phyloP scores from a whole-genome alignment of 2,329 filamentous ascomycete genomes.

The Neurospora sp. region DNA sequence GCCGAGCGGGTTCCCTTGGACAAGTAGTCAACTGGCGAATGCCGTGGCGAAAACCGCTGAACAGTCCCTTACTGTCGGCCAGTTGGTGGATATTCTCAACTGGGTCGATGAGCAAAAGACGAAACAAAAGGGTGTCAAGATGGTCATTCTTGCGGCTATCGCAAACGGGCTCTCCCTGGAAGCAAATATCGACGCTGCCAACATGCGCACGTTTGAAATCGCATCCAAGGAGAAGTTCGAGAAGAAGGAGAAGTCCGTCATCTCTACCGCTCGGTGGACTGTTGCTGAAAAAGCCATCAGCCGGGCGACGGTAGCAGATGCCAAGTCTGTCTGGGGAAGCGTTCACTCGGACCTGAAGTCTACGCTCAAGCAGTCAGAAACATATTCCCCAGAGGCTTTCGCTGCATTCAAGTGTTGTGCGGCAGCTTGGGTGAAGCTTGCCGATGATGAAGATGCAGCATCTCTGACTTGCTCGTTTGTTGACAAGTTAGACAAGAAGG shows the following conservation, averaged over 20 bases:
- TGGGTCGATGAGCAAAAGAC: conserved; percentile 28
- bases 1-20: conserved; percentile 18
- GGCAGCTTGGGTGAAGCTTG: conserved; percentile 20
- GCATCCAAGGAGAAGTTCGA: conserved; percentile 10
- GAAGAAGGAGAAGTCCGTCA: conserved; percentile 10
- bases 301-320: conserved; percentile 19
- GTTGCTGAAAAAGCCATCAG: conserved; percentile 20
- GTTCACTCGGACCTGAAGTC: conserved; percentile 9
- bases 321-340: conserved; percentile 17
- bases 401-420: conserved; percentile 24
- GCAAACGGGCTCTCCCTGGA: conserved; percentile 32
- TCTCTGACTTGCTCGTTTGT: conserved; percentile 19
- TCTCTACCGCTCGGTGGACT: conserved; percentile 14
- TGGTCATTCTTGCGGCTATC: conserved; percentile 34
- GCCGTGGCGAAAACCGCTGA: conserved; percentile 26
- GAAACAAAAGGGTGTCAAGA: conserved; percentile 19
- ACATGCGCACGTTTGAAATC: conserved; percentile 19
- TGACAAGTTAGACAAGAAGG: conserved; percentile 14
- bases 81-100: conserved; percentile 33
- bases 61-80: conserved; percentile 33
- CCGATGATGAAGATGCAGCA: conserved; percentile 19
- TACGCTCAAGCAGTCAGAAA: conserved; percentile 10
- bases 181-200: conserved; percentile 32
- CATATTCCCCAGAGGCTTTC: conserved; percentile 15
- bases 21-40: conserved; percentile 14